These are phyloP conservation scores for Maudiozyma pseudohumilis DNA, from an alignment of 805 yeast species.

Conservation along the genomic window DNA sequence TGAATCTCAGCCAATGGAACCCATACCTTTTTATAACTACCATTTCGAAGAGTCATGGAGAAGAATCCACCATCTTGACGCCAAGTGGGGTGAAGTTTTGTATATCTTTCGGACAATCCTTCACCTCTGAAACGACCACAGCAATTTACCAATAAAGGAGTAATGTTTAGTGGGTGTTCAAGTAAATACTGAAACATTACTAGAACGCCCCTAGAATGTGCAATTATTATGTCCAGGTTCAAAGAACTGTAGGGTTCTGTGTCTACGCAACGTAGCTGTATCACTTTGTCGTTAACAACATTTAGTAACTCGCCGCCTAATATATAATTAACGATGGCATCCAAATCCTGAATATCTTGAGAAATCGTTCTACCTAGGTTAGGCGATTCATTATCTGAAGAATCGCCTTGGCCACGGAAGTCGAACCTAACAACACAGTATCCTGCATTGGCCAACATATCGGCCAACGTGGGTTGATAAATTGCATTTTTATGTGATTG, in stretches of 20 bases:
- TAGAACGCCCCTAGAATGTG: constrained; percentile 74
- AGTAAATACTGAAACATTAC: constrained; percentile 66
- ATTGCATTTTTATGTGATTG: constrained; percentile 78
- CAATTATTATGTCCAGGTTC: constrained; percentile 47
- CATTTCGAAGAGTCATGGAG: constrained; percentile 39
- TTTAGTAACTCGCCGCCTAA: neutral
- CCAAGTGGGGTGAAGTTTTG: constrained; percentile 31
- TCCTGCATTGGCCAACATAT: constrained; percentile 51
- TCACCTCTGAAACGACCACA: constrained; percentile 57
- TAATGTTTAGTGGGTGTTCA: constrained; percentile 25
- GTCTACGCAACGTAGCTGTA: neutral
- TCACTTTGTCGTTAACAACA: neutral
- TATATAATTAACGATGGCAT: constrained; percentile 26
- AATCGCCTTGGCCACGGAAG: constrained; percentile 77
- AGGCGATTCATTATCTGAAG: constrained; percentile 35
- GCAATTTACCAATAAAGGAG: constrained; percentile 62
- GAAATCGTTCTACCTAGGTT: constrained; percentile 44
- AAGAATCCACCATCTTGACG: constrained; percentile 32
- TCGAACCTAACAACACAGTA: constrained; percentile 66
- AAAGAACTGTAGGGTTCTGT: neutral
- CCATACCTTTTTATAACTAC: constrained; percentile 34
- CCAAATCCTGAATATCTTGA: constrained; percentile 64
- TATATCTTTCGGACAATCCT: constrained; percentile 36
- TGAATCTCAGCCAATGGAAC: constrained; percentile 42
- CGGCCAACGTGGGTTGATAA: constrained; percentile 57